Base-by-base conservation (phyloP, 1,284 basidiomycete species). In the Xanthoconium separans region DNA sequence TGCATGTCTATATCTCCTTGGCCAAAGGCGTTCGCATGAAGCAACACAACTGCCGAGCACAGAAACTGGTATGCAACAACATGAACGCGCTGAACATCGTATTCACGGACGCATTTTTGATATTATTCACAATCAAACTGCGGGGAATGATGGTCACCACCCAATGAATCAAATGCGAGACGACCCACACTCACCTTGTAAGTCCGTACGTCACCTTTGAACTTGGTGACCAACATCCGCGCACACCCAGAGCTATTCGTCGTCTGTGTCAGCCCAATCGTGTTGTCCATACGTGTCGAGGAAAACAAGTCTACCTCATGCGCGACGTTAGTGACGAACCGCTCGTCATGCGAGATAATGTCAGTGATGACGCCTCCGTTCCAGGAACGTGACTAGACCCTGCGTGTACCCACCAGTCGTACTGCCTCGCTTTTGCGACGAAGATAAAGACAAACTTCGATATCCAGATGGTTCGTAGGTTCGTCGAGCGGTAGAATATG, bases 391-490 rank as follows among this genome's bases (percentile, higher is more conserved):
- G n/a, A 61, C 85, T 83, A 99, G 81, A 83, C 95, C 96, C 84
- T 62, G 44, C 22, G 22, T 33, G 6, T 16, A n/a, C 34, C 30
- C n/a, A 10, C 45, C 18, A 48, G 31, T 20, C 5, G 7, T 10
- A 22, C 22, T 22, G 22, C 22, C 22, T 22, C 22, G 4, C 22
- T 22, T 15, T 15, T 9, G 16, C 34, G 2, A n/a, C 34, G n/a
- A n/a, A 9, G 16, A 6, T 36, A 16, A 6, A 36, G 22, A 44
- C 72, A 54, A 61, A 85, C 85, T 78, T 93, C 91, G 60, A 95
- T 94, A 87, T 98, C 95, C 71, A 98, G 77, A 75, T 98, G 96
- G 79, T 98, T 98, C 64, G 95, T 97, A 57, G 96, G 96, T 85
- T 95, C 93, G 72, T 98, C 95, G 51, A 98, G 80, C 50, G 97